These are phyloP conservation scores for Clavariopsis aquatica DNA, from an alignment of 495 filamentous ascomycete genomes.

Conservation along the genomic window DNA sequence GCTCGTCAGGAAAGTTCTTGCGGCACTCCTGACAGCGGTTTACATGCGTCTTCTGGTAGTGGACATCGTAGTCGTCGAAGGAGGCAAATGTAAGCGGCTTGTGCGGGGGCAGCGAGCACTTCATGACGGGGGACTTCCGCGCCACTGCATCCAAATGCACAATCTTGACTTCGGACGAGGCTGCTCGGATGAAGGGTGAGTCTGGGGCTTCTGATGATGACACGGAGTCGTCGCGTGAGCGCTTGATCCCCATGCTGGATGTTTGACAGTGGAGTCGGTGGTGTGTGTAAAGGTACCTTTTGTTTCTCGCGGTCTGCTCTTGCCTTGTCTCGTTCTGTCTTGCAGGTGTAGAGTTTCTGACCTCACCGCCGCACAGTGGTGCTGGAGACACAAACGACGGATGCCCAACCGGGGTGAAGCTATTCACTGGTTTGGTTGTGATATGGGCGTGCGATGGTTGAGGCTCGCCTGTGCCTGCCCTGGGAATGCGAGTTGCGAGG, in stretches of 20 bases:
- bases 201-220: conserved; percentile 27
- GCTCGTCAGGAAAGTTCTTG: conserved; percentile 56
- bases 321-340: no score
- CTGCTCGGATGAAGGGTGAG: conserved; percentile 9
- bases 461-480: no score
- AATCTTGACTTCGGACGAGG: conserved; percentile 29
- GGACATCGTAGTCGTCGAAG: conserved; percentile 82
- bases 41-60: conserved; percentile 77
- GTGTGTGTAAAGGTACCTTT: not conserved
- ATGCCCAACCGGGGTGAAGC: no score
- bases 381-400: no score
- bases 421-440: no score
- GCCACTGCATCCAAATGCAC: conserved; percentile 30
- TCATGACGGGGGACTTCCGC: conserved; percentile 52
- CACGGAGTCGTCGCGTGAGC: conserved; percentile 56
- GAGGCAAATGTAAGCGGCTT: conserved; percentile 67
- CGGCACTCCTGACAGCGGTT: conserved; percentile 82
- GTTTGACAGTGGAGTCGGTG: conserved; percentile 1
- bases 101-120: conserved; percentile 80
- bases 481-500: not conserved
- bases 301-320: not conserved
- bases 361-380: no score
- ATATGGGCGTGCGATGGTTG: no score
- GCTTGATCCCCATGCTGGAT: conserved; percentile 58
- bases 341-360: no score